Conservation (phyloP, 2,329 filamentous ascomycete species). For the Aureobasidium sp. region DNA sequence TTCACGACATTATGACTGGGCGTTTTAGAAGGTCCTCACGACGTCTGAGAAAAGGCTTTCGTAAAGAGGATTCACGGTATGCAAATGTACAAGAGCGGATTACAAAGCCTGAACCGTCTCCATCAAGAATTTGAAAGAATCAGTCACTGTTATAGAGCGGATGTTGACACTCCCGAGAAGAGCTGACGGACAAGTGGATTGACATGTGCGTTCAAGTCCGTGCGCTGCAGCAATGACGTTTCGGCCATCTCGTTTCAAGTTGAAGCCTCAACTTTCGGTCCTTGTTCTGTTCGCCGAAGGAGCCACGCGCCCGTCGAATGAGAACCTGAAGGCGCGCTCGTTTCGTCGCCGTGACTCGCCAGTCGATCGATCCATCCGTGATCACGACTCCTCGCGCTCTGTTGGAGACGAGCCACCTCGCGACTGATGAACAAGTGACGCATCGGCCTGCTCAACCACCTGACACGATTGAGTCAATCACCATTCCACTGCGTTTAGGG, state of each 20-base stretch:
- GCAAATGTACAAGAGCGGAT: background rate
- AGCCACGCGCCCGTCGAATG: background rate
- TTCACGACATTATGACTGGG: conserved; percentile 7
- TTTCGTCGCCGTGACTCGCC: background rate
- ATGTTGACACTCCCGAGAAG: background rate
- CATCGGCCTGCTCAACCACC: conserved; percentile 7
- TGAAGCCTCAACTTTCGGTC: background rate
- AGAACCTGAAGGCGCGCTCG: background rate
- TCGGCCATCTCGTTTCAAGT: background rate
- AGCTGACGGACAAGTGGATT: background rate
- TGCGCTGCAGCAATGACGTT: conserved; percentile 1
- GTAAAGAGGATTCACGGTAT: background rate
- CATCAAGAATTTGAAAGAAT: background rate
- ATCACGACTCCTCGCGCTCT: background rate
- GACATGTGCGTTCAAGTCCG: background rate
- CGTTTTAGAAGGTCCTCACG: background rate
- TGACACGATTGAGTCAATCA: conserved; percentile 14
- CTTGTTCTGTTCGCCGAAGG: background rate
- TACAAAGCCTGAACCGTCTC: background rate
- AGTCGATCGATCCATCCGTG: background rate
- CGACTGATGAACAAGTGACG: background rate
- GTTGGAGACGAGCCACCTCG: background rate
- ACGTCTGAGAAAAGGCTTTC: background rate
- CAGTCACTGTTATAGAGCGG: background rate
- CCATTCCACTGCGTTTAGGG: background rate